Evolutionary conservation across 2,329 filamentous ascomycete species (phyloP).

Genomic region (Bisporella sp.): DNA sequence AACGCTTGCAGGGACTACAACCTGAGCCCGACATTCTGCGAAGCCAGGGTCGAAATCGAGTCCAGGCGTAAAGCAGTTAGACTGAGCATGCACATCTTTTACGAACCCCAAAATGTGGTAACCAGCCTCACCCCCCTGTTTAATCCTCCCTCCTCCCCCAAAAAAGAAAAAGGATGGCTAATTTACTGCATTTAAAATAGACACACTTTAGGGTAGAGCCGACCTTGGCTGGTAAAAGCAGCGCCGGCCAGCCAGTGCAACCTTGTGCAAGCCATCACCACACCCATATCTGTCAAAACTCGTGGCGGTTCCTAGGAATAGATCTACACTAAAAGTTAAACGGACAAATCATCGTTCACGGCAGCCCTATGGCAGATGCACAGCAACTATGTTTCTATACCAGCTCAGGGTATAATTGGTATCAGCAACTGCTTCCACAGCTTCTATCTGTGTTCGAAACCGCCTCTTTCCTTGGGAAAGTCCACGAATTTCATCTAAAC

Average conservation of each 20-base stretch:
- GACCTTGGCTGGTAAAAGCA: not conserved
- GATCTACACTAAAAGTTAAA: constrained; percentile 15
- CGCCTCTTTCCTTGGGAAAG: not conserved
- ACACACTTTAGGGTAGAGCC: not conserved
- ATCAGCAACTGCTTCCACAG: not conserved
- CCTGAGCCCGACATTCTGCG: not conserved
- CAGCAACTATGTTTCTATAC: not conserved
- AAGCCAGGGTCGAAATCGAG: not conserved
- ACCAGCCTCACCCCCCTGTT: constrained; percentile 2
- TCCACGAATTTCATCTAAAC: not conserved
- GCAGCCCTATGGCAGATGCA: constrained; percentile 12
- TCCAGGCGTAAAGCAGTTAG: too few species aligned
- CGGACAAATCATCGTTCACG: not conserved
- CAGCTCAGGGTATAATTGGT: not conserved
- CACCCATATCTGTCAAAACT: not conserved
- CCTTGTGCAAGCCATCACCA: constrained; percentile 3
- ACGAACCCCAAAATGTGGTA: constrained; percentile 4
- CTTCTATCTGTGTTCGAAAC: not conserved
- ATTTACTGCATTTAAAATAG: constrained; percentile 23
- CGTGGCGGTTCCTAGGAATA: constrained; percentile 15
- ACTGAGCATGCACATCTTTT: not conserved
- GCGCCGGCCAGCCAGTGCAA: constrained; percentile 12
- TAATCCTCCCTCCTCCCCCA: not conserved
- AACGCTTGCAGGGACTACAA: too few species aligned
- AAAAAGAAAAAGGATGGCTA: constrained; percentile 9